Evolutionary conservation across 176 grass and related monocot genomes (phyloP).

Genomic region (Avena sativa): DNA sequence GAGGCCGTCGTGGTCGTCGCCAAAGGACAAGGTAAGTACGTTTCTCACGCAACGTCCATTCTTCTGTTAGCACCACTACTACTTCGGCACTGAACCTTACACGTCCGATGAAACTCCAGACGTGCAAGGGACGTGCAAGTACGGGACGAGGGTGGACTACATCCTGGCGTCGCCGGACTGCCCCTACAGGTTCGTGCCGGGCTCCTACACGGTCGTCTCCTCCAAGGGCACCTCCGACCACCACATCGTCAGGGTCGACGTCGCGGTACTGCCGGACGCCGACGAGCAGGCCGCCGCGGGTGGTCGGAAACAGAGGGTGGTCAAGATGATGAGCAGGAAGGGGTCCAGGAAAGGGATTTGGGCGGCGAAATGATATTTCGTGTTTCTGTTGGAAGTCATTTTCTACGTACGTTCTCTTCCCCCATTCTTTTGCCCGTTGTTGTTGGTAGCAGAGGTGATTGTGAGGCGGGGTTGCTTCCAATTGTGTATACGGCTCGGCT

Average conservation of each 20-base stretch:
- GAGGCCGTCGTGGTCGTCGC: slow-evolving; percentile 93
- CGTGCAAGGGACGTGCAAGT: slow-evolving; percentile 97
- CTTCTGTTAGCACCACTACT: background rate
- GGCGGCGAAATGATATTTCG: slow-evolving; percentile 28
- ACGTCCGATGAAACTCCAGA: slow-evolving; percentile 46
- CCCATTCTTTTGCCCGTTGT: background rate
- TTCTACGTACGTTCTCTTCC: background rate
- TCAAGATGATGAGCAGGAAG: slow-evolving; percentile 69
- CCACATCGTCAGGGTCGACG: slow-evolving; percentile 83
- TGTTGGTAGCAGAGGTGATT: slow-evolving; percentile 25
- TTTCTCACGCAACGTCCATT: background rate
- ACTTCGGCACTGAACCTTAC: background rate
- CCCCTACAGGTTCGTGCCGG: slow-evolving; percentile 76
- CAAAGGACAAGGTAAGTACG: slow-evolving; percentile 85
- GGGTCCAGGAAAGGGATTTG: slow-evolving; percentile 66
- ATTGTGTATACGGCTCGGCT: slow-evolving; percentile 48
- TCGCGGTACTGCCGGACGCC: slow-evolving; percentile 31
- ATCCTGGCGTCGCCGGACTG: slow-evolving; percentile 78
- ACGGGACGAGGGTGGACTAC: slow-evolving; percentile 94
- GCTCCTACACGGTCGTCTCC: slow-evolving; percentile 81
- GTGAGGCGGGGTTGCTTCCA: slow-evolving; percentile 33
- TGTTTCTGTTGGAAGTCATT: background rate
- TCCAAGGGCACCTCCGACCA: slow-evolving; percentile 91
- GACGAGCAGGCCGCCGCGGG: slow-evolving; percentile 12
- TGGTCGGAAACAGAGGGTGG: slow-evolving; percentile 51